phyloP scores from a whole-genome alignment of 1,284 basidiomycete genomes.

The Omphalotus olearius region DNA sequence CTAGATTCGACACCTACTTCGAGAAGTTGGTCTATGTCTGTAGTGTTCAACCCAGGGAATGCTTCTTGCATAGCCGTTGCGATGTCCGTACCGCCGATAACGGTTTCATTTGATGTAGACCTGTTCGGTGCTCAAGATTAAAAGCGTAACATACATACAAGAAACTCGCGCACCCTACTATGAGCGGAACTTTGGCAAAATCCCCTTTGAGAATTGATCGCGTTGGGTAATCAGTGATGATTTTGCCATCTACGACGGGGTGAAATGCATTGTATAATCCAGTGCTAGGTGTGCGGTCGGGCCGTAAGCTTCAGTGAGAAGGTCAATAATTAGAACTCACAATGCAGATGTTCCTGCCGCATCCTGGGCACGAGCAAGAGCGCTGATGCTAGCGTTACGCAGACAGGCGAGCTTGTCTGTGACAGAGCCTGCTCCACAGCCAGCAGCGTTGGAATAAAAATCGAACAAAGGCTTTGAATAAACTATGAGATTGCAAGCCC shows the following conservation, averaged over 20 bases:
- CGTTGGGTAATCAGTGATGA: constrained; percentile 46
- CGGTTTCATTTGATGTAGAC: constrained; percentile 13
- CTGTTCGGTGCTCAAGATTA: neutral
- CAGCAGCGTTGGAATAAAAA: constrained; percentile 43
- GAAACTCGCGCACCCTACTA: constrained; percentile 46
- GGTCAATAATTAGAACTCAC: neutral
- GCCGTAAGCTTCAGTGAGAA: neutral
- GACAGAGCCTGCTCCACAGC: constrained; percentile 37
- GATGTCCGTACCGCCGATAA: constrained; percentile 10
- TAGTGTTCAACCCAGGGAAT: constrained; percentile 2
- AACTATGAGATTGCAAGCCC: neutral
- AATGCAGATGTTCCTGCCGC: constrained; percentile 23
- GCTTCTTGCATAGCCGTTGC: constrained; percentile 3
- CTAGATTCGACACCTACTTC: neutral
- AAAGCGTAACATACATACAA: neutral
- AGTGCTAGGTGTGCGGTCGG: constrained; percentile 17
- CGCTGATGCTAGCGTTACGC: constrained; percentile 42
- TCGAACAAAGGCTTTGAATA: constrained; percentile 42
- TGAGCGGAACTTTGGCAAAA: constrained; percentile 47
- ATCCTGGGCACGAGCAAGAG: constrained; percentile 53
- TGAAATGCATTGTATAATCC: constrained; percentile 36
- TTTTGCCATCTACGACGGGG: constrained; percentile 44
- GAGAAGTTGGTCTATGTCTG: constrained; percentile 7
- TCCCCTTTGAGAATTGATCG: constrained; percentile 36
- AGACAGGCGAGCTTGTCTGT: constrained; percentile 40